These are phyloP conservation scores for Brasenia schreberi DNA, from an alignment of 164 flowering plant genomes.

Conservation along the genomic window DNA sequence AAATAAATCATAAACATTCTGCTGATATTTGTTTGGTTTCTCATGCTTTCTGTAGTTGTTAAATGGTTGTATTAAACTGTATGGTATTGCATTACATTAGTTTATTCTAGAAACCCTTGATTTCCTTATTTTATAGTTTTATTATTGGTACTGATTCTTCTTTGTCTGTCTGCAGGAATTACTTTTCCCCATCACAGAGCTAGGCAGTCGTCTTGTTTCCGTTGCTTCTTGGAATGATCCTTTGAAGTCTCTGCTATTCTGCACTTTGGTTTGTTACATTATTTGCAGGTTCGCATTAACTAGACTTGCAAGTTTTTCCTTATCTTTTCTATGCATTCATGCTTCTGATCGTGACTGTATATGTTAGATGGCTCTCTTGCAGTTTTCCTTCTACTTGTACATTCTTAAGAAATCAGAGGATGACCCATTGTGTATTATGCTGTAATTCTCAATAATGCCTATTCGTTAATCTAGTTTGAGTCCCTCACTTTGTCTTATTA, in stretches of 20 bases:
- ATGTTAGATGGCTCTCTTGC: not conserved
- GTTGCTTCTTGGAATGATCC: slow-evolving; percentile 74
- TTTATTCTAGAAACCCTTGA: not conserved
- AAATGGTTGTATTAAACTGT: too few relatives aligned
- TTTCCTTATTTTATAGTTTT: too few relatives aligned
- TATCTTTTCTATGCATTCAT: not conserved
- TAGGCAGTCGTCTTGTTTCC: slow-evolving; percentile 42
- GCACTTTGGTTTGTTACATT: slow-evolving; percentile 30
- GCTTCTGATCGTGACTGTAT: not conserved
- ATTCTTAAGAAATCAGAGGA: too few relatives aligned
- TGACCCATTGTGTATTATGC: too few relatives aligned
- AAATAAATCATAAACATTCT: too few relatives aligned
- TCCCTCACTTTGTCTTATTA: too few relatives aligned
- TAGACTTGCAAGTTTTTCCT: not conserved
- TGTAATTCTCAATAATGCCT: too few relatives aligned
- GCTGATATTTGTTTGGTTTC: too few relatives aligned
- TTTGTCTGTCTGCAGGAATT: slow-evolving; percentile 53
- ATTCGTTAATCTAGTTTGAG: too few relatives aligned
- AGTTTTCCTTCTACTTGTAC: too few relatives aligned
- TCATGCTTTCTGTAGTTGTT: too few relatives aligned
- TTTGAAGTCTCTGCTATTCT: slow-evolving; percentile 53
- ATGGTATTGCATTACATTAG: not conserved
- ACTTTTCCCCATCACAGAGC: slow-evolving; percentile 47
- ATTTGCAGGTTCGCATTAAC: slow-evolving; percentile 41
- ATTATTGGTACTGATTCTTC: not conserved